Conservation (phyloP, 495 filamentous ascomycete species). For the Penicillium nucicola region DNA sequence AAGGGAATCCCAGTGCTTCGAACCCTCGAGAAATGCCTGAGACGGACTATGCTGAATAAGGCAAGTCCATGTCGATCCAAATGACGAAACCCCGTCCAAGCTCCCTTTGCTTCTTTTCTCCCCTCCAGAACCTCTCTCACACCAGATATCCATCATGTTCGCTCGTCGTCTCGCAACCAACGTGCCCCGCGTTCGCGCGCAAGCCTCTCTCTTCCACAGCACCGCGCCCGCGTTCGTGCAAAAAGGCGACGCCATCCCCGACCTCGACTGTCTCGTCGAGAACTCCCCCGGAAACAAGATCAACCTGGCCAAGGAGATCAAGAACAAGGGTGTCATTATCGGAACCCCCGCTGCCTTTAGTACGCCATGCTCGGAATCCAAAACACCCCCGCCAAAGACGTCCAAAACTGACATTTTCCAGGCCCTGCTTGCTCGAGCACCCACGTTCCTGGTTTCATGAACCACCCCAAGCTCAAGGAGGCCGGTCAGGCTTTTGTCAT, state of each 20-base stretch:
- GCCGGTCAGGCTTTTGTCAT: conserved; percentile 84
- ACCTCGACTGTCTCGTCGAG: conserved; percentile 57
- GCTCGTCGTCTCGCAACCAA: conserved; percentile 38
- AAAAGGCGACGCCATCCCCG: conserved; percentile 62
- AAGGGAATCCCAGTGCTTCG: too few relatives aligned
- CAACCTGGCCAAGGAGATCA: conserved; percentile 74
- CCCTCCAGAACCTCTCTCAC: not conserved
- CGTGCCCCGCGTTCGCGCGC: conserved; percentile 32
- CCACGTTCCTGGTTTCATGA: conserved; percentile 81
- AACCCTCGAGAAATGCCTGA: too few relatives aligned
- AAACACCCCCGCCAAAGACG: not conserved
- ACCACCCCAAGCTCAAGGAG: conserved; percentile 65
- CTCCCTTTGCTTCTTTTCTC: not conserved
- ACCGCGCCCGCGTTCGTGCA: conserved; percentile 53
- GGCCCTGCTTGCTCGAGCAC: conserved; percentile 72
- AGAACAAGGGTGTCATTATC: conserved; percentile 73
- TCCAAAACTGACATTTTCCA: conserved; percentile 18
- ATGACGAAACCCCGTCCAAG: not conserved
- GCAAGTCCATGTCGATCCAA: not conserved
- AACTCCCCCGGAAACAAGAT: conserved; percentile 75
- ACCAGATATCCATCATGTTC: conserved; percentile 31
- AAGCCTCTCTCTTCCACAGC: conserved; percentile 46
- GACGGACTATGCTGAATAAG: too few relatives aligned
- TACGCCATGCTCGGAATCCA: conserved; percentile 36
- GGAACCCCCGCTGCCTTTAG: conserved; percentile 90